Base-by-base conservation (phyloP, 2,329 filamentous ascomycete species). In the Helotiales sp. region DNA sequence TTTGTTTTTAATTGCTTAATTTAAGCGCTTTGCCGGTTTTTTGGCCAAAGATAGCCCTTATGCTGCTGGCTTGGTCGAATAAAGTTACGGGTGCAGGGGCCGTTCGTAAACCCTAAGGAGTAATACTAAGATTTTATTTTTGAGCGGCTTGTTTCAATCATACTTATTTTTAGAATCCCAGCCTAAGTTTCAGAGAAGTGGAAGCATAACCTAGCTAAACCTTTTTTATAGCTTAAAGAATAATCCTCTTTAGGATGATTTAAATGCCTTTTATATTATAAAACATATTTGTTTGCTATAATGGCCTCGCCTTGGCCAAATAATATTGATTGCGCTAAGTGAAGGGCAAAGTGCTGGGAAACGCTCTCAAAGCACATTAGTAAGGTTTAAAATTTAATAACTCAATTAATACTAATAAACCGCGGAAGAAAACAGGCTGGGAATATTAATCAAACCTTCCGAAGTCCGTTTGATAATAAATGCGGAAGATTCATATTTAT, bases 41-140 rank as follows among this genome's bases (percentile, higher is more conserved):
- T 26, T 55, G 50, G 30, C 50, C 50, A 28, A 6, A 52, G 22
- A 52, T 52, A 55, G 50, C 50, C 50, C 24, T 55, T 55, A 55
- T 55, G 24, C 50, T 26, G 11, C 50, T 55, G 50, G 50, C 30
- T 55, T 26, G 26, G 24, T 55, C 50, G 50, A 55, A 55, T 55
- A 32, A 55, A 55, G 50, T 55, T 26, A 32, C 50, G 26, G 26
- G 50, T 55, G 13, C 26, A 55, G 26, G 50, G 50, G 50, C 50
- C 26, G 26, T 55, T 55, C 24, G 50, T 55, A 20, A 13, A 55
- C 50, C 30, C 50, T 26, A 26, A 55, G 50, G 50, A 55, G 26
- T 55, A 55, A 55, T 55, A n/a, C 50, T 55, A 55, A 55, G 50
- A 55, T 55, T 55, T 10, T 55, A 32, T 55, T 55, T 55, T 55